Base-by-base conservation (phyloP, 148 eudicot genomes). In the Rhododendron williamsianum region DNA sequence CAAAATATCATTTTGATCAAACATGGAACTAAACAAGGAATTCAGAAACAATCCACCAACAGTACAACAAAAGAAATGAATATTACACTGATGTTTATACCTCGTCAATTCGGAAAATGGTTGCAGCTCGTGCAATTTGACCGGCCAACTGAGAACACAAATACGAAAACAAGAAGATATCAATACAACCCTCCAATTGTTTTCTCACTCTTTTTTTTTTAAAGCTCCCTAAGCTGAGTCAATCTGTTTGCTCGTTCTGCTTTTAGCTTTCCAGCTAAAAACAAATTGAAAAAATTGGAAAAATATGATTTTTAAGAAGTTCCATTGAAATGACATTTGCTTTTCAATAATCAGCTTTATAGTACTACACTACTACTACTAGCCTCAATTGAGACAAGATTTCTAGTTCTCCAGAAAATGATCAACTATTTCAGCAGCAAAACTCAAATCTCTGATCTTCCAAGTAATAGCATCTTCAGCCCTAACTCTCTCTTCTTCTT, bases 111-210 rank as follows among this genome's bases (percentile, higher is more conserved):
- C 95, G 98, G 89, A 92, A 97, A 88, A 97, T 97, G 82, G 99
- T 94, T 9, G 95, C 94, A 3, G 99, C 99, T 21, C 99, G 93
- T n/a, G 99, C 98, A 92, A 97, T 92, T 89, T 97, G 99, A 46
- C 99, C 96, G 1, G 98, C 98, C 86, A 97, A 92, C 99, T 97
- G 93, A 76, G 67, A 88, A 54, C 25, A 60, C 71, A 46, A 49
- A 81, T 60, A 78, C 18, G 45, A 30, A 82, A 78, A 81, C 11
- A 46, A 56, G 72, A 71, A 56, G 72, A 76, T 11, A 74, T 25
- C 63, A 78, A 12, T 46, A 54, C 35, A 76, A 58, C 78, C 21
- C 30, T 41, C 45, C 72, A 72, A 73, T 82, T 67, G 56, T 58
- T 43, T 52, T 12, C 38, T 21, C 72, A 80, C 25, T 35, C 72